Evolutionary conservation across 108 stramenopile species (phyloP), one percentile per base, ranked within the genome.

Genomic region (Conticribra guillardii): DNA sequence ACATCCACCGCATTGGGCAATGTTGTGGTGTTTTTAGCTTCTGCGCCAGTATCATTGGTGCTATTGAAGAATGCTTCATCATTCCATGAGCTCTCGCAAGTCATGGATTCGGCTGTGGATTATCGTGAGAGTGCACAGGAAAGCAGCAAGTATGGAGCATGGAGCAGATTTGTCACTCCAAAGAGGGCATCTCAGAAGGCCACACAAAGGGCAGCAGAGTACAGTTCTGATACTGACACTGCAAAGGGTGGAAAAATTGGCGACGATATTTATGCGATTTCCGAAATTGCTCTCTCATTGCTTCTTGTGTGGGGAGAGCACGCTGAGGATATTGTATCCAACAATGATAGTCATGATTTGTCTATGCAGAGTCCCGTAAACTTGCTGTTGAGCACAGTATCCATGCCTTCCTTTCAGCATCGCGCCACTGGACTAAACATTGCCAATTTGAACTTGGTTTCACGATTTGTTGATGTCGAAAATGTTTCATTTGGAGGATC

Each of bases 131-230:
- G 49, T 29, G 16, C 60, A n/a, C 32, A 26, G 53, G 63, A 64
- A 31, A 48, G 23, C 24, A 50, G 33, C 49, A 70, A 65, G 15
- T 78, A 78, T 60, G 76, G 76, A 8, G 50, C 57, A 8, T 71
- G 69, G 76, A 48, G 51, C 17, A 78, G 31, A 30, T 78, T 78
- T 53, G 76, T 78, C 19, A 78, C 76, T 27, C 76, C 76, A 4
- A 78, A 78, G 32, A 64, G 76, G 41, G 75, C 75, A 50, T 67
- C 51, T 22, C 66, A 76, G 48, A 76, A 63, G 17, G 30, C 54
- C 22, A 45, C 28, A 29, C 45, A 62, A 30, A 46, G 31, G 63
- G 51, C 56, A 37, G 24, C 54, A 31, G 54, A 45, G 11, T 27
- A 22, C 47, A 44, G 21, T 16, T 50, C 44, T 57, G 54, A 55